Conservation (phyloP, 139 green algal species). For the Pseudopediastrum boryanum region DNA sequence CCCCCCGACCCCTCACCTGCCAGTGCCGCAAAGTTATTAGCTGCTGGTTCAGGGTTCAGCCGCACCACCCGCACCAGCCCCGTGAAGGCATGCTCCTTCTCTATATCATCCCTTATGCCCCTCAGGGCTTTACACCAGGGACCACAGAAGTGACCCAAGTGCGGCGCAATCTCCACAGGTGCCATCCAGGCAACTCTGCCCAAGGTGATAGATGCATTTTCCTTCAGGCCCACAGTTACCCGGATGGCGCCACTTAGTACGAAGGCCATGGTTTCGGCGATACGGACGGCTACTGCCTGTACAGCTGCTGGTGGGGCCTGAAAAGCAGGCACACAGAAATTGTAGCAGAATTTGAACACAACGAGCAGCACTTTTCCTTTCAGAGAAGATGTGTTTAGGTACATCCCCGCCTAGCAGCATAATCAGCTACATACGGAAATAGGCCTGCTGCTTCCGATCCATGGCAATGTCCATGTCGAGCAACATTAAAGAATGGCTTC, state of each 20-base stretch:
- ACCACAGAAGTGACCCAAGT: slow-evolving; percentile 76
- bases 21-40: slow-evolving; percentile 57
- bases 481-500: too few relatives aligned
- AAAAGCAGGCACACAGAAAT: too few relatives aligned
- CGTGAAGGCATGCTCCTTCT: slow-evolving; percentile 94
- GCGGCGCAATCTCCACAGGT: slow-evolving; percentile 71
- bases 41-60: slow-evolving; percentile 68
- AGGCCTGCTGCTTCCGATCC: too few relatives aligned
- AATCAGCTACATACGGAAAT: too few relatives aligned
- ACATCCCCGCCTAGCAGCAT: too few relatives aligned
- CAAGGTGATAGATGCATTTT: slow-evolving; percentile 94
- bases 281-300: not conserved
- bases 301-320: not conserved
- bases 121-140: slow-evolving; percentile 86
- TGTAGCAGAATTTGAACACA: too few relatives aligned
- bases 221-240: slow-evolving; percentile 78
- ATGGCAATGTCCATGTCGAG: too few relatives aligned
- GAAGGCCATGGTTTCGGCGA: slow-evolving; percentile 19
- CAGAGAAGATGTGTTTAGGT: too few relatives aligned
- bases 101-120: slow-evolving; percentile 86
- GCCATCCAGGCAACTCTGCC: slow-evolving; percentile 78
- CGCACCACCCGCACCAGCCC: slow-evolving; percentile 78
- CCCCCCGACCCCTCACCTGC: slow-evolving; percentile 11
- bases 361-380: too few relatives aligned
- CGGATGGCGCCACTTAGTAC: slow-evolving; percentile 35